Base-by-base conservation (phyloP, 768 basidiomycete species). In the Cystofilobasidium ferigula region DNA sequence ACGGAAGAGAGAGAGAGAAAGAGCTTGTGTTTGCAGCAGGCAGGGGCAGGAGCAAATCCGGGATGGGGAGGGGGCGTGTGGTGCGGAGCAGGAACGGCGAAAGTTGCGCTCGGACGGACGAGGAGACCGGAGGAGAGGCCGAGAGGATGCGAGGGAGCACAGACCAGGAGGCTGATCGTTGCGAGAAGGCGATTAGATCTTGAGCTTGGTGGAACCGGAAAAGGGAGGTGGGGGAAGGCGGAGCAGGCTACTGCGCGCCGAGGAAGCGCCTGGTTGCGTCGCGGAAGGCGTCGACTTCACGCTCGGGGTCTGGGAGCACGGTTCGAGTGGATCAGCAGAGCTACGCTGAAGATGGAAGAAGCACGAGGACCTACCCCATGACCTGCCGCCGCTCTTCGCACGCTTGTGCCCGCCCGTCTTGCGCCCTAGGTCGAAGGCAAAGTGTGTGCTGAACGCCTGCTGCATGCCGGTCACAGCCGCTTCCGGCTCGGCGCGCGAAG, bases 211-310 rank as follows among this genome's bases (percentile, higher is more conserved):
- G 38, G 38, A 16, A 40, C 38, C 38, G 38, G 38, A 40, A 40
- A 16, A 40, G 38, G 8, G 20, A 43, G 42, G 20, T 43, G 42
- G 16, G 38, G 10, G 3, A 18, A 43, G 42, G 4, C 12, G 10
- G 42, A 13, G 42, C 8, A 43, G 42, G 38, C 16, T 13, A 47
- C 22, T 47, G 30, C 8, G 51, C 51, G 51, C 51, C 51, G 28
- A 54, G 51, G 51, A 54, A 54, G 26, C 51, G 51, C 13, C 51
- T 26, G 14, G 26, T 54, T 14, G 18, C 18, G 28, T 54, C 51
- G 26, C 51, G 51, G 51, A 54, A 54, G 12, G 51, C 16, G 51
- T 54, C 51, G 30, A 54, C 30, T 28, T 54, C 51, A 18, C 51
- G 26, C 16, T 32, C 51, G 7, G 28, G 51, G 30, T 54, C 51